Percentiles rank a stretch among this genome's conserved stretches.
These are phyloP conservation scores for Ustilaginoidea virens DNA, from an alignment of 2,329 filamentous ascomycete genomes.

Conservation along the genomic window DNA sequence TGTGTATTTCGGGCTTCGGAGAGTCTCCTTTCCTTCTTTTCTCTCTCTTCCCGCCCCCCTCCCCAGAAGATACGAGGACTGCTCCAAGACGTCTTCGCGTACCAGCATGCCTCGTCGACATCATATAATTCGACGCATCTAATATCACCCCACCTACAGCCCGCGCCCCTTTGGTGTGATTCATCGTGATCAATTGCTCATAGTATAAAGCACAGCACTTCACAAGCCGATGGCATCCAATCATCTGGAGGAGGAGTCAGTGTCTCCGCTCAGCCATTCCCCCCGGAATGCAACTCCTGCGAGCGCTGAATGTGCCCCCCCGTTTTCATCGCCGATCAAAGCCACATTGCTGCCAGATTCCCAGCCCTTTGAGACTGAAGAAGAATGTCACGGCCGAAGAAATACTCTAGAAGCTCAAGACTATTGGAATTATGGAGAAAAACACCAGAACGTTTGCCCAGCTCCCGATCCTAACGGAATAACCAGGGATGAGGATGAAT, in stretches of 20 bases:
- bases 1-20: too few species aligned
- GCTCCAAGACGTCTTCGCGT: not conserved
- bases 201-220: too few species aligned
- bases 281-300: conserved; percentile 6
- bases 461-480: not conserved
- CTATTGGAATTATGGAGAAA: conserved; percentile 8
- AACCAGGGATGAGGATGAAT: not conserved
- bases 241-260: conserved; percentile 6
- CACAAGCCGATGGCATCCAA: conserved; percentile 1
- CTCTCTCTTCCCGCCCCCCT: too few species aligned
- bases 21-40: too few species aligned
- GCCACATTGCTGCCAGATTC: not conserved
- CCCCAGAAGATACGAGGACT: too few species aligned
- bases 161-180: not conserved
- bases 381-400: not conserved
- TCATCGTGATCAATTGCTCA: too few species aligned
- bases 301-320: conserved; percentile 4
- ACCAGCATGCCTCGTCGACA: conserved; percentile 1
- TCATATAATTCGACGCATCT: conserved; percentile 1
- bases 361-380: not conserved
- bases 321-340: conserved; percentile 3
- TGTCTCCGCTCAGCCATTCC: conserved; percentile 8
- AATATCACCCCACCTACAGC: not conserved
- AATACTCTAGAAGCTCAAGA: conserved; percentile 5
- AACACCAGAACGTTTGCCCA: conserved; percentile 5